These are phyloP conservation scores for Globisporangium barbulae DNA, from an alignment of 352 stramenopile genomes.

Conservation along the genomic window DNA sequence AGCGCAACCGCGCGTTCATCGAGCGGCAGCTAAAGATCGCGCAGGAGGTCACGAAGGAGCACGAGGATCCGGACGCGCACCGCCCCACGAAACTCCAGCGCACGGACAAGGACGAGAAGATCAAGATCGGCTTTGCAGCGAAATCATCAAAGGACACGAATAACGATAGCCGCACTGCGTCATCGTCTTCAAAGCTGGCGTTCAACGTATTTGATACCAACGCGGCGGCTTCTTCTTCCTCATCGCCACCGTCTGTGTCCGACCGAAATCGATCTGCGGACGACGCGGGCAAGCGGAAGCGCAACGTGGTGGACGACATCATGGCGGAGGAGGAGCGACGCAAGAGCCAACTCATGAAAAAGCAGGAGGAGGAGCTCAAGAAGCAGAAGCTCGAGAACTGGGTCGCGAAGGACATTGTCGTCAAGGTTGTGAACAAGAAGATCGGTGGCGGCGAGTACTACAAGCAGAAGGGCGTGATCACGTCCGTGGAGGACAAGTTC, in stretches of 20 bases:
- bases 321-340: constrained; percentile 59
- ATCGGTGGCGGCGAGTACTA: constrained; percentile 86
- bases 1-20: constrained; percentile 76
- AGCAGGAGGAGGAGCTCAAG: constrained; percentile 34
- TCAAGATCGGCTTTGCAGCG: constrained; percentile 29
- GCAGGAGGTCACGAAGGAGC: constrained; percentile 25
- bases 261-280: constrained; percentile 16
- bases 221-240: neutral
- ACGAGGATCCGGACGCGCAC: constrained; percentile 28
- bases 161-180: neutral
- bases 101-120: constrained; percentile 44
- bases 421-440: constrained; percentile 94
- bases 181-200: constrained; percentile 1
- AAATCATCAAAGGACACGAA: constrained; percentile 28
- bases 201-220: constrained; percentile 19
- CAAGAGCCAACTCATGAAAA: constrained; percentile 33
- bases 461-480: constrained; percentile 85
- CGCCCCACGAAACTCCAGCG: constrained; percentile 63
- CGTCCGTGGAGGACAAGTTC: constrained; percentile 78
- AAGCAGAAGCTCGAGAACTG: constrained; percentile 86
- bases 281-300: constrained; percentile 24
- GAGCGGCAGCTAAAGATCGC: constrained; percentile 74
- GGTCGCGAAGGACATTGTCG: constrained; percentile 88
- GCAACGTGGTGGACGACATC: constrained; percentile 39
- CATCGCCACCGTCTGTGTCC: neutral